A percentile compares a stretch with the other conserved stretches of the same genome.
These are phyloP conservation scores for Aspergillus pseudoterreus DNA, from an alignment of 2,329 filamentous ascomycete species.

Conservation along the genomic window DNA sequence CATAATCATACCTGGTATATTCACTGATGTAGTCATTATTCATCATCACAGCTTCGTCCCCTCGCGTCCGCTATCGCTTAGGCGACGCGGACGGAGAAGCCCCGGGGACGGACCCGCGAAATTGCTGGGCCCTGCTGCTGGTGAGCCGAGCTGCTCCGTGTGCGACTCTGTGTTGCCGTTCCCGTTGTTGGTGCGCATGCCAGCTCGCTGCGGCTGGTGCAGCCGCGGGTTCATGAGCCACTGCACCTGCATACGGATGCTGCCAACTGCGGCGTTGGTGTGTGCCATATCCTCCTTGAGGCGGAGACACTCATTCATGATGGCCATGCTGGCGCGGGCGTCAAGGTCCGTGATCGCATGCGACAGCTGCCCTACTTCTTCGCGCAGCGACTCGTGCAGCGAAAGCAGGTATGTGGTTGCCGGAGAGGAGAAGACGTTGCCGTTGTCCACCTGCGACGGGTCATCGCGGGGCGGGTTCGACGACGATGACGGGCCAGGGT, in stretches of 20 bases:
- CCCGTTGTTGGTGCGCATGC: conserved; percentile 16
- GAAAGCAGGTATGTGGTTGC: conserved; percentile 56
- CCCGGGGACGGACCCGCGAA: conserved; percentile 18
- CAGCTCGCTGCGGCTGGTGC: conserved; percentile 37
- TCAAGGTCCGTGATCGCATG: conserved; percentile 57
- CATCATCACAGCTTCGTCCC: conserved; percentile 35
- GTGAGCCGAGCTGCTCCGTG: background rate
- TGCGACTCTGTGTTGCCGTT: conserved; percentile 17
- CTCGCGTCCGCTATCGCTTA: conserved; percentile 40
- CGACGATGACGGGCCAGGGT: conserved; percentile 8
- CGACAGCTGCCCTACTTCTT: conserved; percentile 55
- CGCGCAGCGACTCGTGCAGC: conserved; percentile 58
- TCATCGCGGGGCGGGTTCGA: conserved; percentile 12
- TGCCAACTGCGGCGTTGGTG: conserved; percentile 57
- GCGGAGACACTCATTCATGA: conserved; percentile 60
- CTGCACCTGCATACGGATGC: conserved; percentile 58
- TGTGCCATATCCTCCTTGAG: conserved; percentile 61
- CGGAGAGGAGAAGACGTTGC: conserved; percentile 32
- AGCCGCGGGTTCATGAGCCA: conserved; percentile 59
- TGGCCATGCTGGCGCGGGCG: conserved; percentile 58
- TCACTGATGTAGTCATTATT: background rate
- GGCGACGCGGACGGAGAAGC: conserved; percentile 28
- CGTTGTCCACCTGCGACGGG: conserved; percentile 14
- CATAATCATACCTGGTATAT: conserved; percentile 5
- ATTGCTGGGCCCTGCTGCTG: conserved; percentile 21